Base-by-base conservation (phyloP, 176 grass and related monocot species). In the Paspalum notatum region DNA sequence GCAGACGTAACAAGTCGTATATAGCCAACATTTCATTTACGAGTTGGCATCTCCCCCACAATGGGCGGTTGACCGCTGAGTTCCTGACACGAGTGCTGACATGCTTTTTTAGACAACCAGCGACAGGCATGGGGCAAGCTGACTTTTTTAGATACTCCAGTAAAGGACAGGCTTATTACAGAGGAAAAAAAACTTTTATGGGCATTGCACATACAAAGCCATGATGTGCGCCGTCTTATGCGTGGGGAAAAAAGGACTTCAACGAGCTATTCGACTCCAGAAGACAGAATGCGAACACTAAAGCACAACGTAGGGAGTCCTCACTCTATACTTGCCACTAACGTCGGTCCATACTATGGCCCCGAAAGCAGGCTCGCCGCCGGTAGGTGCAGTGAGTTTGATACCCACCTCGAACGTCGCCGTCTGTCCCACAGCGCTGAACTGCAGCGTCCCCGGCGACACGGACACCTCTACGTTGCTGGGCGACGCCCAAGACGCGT, bases 301-400 rank as follows among this genome's bases (percentile, higher is more conserved):
- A 42, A 90, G 74, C 68, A 86, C 84, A 1, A 83, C 80, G 22
- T 74, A 83, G 0, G 84, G 88, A 25, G 73, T 86, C 62, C 80
- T 86, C 60, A 83, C 84, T 0, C 39, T 62, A 46, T 90, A 75
- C 47, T 26, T 83, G 61, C 80, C 80, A 26, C 61, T 83, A 7
- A 12, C n/a, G 15, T 87, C 88, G 13, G 14, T 13, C 89, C 89
- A 87, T 37, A 71, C 42, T 40, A 90, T 55, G 26, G 63, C 69
- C 14, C 84, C 84, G 16, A 70, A 87, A 26, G 75, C 55, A 12
- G 75, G 53, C 20, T 80, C 27, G 24, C 75, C 63, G 9, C 72
- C 78, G 9, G 42, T 70, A 11, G 80, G 40, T 12, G 70, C 42
- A 6, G 55, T 76, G 69, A 90, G 80, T 37, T 74, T 80, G 38